Base-by-base conservation (phyloP, 2,329 filamentous ascomycete genomes). In the Mycogone perniciosa region DNA sequence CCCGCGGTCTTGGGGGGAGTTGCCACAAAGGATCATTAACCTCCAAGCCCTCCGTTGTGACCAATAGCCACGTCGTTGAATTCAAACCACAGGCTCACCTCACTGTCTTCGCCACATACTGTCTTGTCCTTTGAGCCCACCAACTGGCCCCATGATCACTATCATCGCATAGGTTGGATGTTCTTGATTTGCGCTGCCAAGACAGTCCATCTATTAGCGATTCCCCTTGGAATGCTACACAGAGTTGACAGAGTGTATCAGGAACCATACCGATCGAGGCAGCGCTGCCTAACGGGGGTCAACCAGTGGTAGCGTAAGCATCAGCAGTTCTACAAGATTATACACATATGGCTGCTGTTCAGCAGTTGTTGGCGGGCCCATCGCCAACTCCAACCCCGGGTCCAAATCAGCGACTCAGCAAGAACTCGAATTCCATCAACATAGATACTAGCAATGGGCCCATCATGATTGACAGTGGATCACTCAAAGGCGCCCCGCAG, bases 401-500 rank as follows among this genome's bases (percentile, higher is more conserved):
- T 44, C 48, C 59, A 43, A 48, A 54, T 46, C 50, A 62, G 42
- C 48, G 57, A 40, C 57, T 64, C 50, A 60, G 63, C 44, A 59
- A 59, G 31, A 48, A 59, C 40, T 51, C 54, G 6, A 59, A 54
- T 29, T 56, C 64, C 39, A 50, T 58, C 45, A 53, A 47, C 30
- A 59, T 69, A 55, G 66, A 70, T 48, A 58, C 62, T 29, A 64
- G 63, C 37, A 63, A 68, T 43, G 66, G 65, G 37, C 65, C 66
- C 37, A 57, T 59, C 10, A 60, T 67, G 54, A 57, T 64, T 29
- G 68, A 66, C 38, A 68, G 69, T n/a, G 64, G 67, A 45, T 70
- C 67, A 29, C 70, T 75, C 51, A 71, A 71, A 52, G 75, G 71
- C 46, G 71, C 72, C 4, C 70, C 77, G 6, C 70, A 73, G 53